Evolutionary conservation across 176 grass and related monocot genomes (phyloP).

Genomic region (Triticum dicoccoides): DNA sequence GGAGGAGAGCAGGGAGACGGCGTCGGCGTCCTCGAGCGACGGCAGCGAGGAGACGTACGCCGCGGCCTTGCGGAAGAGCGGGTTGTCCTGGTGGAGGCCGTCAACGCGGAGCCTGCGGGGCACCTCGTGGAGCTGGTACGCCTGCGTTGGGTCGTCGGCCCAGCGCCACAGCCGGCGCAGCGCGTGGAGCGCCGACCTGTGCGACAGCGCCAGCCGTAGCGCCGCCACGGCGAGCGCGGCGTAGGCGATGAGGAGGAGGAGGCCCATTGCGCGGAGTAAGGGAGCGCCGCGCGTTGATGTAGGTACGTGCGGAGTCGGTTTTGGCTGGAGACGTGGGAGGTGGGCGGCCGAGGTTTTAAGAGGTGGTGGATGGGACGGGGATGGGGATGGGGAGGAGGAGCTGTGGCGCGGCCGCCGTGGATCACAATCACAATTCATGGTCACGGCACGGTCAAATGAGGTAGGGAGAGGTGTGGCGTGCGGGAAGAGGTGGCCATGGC

Average conservation of each 20-base stretch:
- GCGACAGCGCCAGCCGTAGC: conserved; percentile 60
- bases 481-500: too few relatives aligned
- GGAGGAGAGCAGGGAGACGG: conserved; percentile 35
- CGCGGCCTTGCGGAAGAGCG: conserved; percentile 41
- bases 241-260: background rate
- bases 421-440: too few relatives aligned
- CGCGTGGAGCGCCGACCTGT: conserved; percentile 43
- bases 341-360: too few relatives aligned
- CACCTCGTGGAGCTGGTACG: conserved; percentile 74
- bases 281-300: too few relatives aligned
- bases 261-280: background rate
- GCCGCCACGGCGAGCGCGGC: conserved; percentile 22
- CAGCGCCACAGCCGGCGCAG: conserved; percentile 52
- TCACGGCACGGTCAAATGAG: too few relatives aligned
- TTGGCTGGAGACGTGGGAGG: too few relatives aligned
- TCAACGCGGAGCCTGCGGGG: conserved; percentile 9
- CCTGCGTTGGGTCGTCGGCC: conserved; percentile 64
- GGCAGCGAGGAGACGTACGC: conserved; percentile 55
- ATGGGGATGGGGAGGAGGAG: too few relatives aligned
- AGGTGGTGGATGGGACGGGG: too few relatives aligned
- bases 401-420: too few relatives aligned
- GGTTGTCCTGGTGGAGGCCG: conserved; percentile 34
- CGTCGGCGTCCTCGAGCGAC: conserved; percentile 47
- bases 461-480: too few relatives aligned
- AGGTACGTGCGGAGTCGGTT: too few relatives aligned